These are phyloP conservation scores for Penicillium desertorum DNA, from an alignment of 495 filamentous ascomycete species.

Conservation along the genomic window DNA sequence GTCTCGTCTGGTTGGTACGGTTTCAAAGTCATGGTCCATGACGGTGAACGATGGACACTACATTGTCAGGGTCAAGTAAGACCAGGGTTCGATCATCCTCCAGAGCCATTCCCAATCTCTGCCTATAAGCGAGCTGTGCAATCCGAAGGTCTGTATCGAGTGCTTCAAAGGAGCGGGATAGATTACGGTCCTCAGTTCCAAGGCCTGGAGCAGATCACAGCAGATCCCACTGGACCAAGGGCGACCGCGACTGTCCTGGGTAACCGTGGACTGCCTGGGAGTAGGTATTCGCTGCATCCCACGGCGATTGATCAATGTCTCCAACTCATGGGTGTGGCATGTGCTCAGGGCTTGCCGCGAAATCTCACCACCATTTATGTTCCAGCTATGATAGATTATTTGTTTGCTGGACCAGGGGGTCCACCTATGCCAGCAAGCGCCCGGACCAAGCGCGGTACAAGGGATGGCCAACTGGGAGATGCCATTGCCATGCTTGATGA, in stretches of 20 bases:
- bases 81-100: neutral
- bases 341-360: constrained; percentile 16
- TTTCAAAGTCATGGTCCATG: constrained; percentile 42
- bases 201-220: constrained; percentile 28
- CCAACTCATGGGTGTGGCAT: constrained; percentile 38
- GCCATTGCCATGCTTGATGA: constrained; percentile 1
- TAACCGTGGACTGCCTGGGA: constrained; percentile 4
- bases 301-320: constrained; percentile 43
- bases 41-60: constrained; percentile 38
- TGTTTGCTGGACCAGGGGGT: neutral
- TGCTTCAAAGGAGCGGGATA: constrained; percentile 39
- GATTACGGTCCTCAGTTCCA: constrained; percentile 35
- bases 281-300: constrained; percentile 39
- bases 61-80: constrained; percentile 44
- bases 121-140: constrained; percentile 7
- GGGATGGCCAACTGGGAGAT: neutral
- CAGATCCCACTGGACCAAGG: constrained; percentile 10
- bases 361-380: constrained; percentile 20
- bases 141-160: constrained; percentile 25
- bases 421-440: neutral
- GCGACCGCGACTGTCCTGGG: constrained; percentile 12
- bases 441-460: neutral
- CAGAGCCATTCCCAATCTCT: neutral
- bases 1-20: constrained; percentile 44
- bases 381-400: constrained; percentile 1